Conservation (phyloP, 176 grass and related monocot genomes). For the Rhynchospora tenuis region DNA sequence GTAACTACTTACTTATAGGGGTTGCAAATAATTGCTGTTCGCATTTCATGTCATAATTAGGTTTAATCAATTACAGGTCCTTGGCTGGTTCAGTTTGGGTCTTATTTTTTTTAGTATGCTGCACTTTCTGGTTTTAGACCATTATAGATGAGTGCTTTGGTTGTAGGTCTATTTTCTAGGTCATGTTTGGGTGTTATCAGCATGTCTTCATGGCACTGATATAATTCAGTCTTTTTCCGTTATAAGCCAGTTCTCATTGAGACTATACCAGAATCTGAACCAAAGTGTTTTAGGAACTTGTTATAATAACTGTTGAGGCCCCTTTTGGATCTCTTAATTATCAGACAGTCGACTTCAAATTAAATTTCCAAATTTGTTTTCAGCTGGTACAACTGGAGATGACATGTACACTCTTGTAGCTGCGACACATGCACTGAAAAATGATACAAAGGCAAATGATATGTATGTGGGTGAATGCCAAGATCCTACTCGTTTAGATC, state of each 20-base stretch:
- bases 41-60: neutral
- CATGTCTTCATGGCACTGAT: neutral
- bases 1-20: neutral
- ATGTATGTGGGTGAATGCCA: conserved; percentile 86
- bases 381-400: conserved; percentile 93
- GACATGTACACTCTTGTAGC: conserved; percentile 72
- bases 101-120: neutral
- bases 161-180: neutral
- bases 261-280: neutral
- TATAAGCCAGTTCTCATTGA: neutral
- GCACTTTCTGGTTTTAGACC: neutral
- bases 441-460: conserved; percentile 49
- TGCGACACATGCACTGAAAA: conserved; percentile 73
- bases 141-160: neutral
- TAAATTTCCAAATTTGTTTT: neutral
- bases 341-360: conserved; percentile 23
- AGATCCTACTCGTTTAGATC: conserved; percentile 70
- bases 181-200: neutral
- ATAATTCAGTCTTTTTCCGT: neutral
- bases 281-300: neutral
- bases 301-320: neutral
- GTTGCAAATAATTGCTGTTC: neutral
- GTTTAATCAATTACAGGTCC: neutral
- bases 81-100: neutral
- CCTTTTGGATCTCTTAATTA: conserved; percentile 5